Evolutionary conservation across 2,329 filamentous ascomycete species (phyloP), one percentile per base, ranked within the genome.

Genomic region (Exophiala dermatitidis): DNA sequence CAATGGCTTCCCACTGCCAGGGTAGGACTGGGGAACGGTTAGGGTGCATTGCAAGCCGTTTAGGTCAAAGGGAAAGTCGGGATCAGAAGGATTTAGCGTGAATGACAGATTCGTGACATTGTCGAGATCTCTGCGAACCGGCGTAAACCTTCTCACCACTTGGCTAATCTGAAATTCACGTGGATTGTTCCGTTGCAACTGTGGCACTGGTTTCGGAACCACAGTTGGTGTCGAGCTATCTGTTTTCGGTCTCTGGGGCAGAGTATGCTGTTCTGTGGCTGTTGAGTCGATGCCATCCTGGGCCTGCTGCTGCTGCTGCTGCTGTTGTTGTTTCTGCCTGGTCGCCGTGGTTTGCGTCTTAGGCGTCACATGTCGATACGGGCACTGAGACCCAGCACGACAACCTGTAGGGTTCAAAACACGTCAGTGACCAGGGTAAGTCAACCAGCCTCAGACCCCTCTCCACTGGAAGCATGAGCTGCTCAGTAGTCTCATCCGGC

Each of bases 1-100:
- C 10, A 71, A 72, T 36, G 87, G 82, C 30, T 71, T 71, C 40
- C 66, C 72, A 37, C 70, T 68, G 37, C 71, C 69, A 12, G 86
- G 87, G 67, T 87, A 91, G 12, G 69, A 69, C 6, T 65, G 66
- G 1, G 88, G 87, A 19, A 93, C 75, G 47, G 73, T 76, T 36
- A 93, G 71, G 41, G 81, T 74, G 66, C 86, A 90, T 38, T 86
- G 76, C 32, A 93, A 73, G 37, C 77, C 71, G 34, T 78, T 73
- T 64, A 91, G 73, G 57, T 90, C 85, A 67, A 88, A 91, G 0
- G 88, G 85, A 63, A 93, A 91, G 64, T 93, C 88, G 0, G 88
- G 88, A 65, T 93, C 88, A 4, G 87, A 89, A 3, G 88, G 88
- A 8, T 71, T 71, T 57, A 93, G 71, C 48, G 75, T 80, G 68